These are phyloP conservation scores for Xylaria castorea DNA, from an alignment of 495 filamentous ascomycete genomes.

Conservation along the genomic window DNA sequence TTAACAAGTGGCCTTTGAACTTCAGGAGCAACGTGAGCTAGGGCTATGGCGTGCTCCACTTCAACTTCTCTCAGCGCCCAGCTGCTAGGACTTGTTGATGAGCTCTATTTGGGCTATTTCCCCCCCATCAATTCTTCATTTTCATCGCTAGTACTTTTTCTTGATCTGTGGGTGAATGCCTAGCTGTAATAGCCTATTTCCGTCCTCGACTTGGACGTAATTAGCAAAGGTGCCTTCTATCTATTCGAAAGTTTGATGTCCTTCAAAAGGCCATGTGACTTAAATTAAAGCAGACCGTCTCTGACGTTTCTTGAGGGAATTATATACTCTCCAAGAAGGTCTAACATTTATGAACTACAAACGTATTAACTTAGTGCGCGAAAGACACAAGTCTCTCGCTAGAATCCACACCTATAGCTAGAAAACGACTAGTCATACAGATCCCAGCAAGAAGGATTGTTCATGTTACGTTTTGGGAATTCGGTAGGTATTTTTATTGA, in stretches of 20 bases:
- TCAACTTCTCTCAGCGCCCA: neutral
- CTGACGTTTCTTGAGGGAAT: neutral
- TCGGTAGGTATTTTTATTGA: neutral
- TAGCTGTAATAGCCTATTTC: neutral
- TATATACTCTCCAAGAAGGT: neutral
- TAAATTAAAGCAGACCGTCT: neutral
- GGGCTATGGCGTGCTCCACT: neutral
- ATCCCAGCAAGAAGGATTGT: neutral
- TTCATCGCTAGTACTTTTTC: neutral
- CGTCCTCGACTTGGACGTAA: too few relatives aligned
- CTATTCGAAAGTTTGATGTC: neutral
- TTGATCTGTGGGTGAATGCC: neutral
- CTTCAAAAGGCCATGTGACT: neutral
- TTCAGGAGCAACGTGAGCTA: too few relatives aligned
- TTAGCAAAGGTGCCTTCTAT: neutral
- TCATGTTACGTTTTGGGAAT: too few relatives aligned
- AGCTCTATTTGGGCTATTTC: neutral
- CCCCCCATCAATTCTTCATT: neutral
- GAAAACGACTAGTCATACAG: neutral
- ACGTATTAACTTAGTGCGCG: neutral
- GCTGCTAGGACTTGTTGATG: neutral
- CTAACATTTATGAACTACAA: neutral
- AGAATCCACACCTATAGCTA: neutral
- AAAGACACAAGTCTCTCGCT: neutral
- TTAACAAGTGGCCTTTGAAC: too few relatives aligned